phyloP scores from a whole-genome alignment of 2,329 filamentous ascomycete species.

The Pseudogymnoascus sp. region DNA sequence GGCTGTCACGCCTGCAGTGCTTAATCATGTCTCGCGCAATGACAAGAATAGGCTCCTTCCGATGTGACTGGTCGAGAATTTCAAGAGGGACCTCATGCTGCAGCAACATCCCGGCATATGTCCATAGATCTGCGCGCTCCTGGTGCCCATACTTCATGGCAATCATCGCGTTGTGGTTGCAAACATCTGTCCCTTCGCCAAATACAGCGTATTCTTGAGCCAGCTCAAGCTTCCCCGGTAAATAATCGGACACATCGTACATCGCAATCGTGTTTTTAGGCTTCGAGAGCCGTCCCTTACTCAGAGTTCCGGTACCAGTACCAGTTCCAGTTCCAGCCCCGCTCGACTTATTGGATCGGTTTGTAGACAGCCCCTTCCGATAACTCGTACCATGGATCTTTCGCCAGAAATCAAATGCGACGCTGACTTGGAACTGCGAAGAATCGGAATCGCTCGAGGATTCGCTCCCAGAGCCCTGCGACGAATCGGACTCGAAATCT shows the following conservation, averaged over 20 bases:
- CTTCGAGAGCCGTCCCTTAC: slow-evolving; percentile 27
- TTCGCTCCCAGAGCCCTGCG: slow-evolving; percentile 26
- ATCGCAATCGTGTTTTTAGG: slow-evolving; percentile 67
- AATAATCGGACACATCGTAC: slow-evolving; percentile 57
- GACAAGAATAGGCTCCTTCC: slow-evolving; percentile 50
- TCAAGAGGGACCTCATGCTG: slow-evolving; percentile 68
- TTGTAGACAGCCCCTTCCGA: slow-evolving; percentile 25
- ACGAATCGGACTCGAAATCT: slow-evolving; percentile 30
- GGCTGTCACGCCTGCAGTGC: slow-evolving; percentile 31
- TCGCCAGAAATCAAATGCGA: slow-evolving; percentile 25
- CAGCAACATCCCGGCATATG: slow-evolving; percentile 68
- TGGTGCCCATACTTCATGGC: slow-evolving; percentile 62
- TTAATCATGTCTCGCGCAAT: slow-evolving; percentile 57
- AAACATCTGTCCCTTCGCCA: slow-evolving; percentile 73
- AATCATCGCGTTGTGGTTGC: slow-evolving; percentile 72
- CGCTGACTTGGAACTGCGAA: slow-evolving; percentile 22
- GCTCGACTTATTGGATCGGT: slow-evolving; percentile 29
- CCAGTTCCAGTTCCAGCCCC: slow-evolving; percentile 46
- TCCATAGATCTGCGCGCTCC: slow-evolving; percentile 78
- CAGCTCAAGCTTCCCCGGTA: slow-evolving; percentile 73
- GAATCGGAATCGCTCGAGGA: slow-evolving; percentile 30
- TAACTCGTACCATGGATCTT: slow-evolving; percentile 21
- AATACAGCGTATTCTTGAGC: slow-evolving; percentile 78
- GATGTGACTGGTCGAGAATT: slow-evolving; percentile 47
- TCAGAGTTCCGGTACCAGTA: slow-evolving; percentile 32